Evolutionary conservation across 1,139 yeast genomes (phyloP).

Genomic region (Pichia sp.): DNA sequence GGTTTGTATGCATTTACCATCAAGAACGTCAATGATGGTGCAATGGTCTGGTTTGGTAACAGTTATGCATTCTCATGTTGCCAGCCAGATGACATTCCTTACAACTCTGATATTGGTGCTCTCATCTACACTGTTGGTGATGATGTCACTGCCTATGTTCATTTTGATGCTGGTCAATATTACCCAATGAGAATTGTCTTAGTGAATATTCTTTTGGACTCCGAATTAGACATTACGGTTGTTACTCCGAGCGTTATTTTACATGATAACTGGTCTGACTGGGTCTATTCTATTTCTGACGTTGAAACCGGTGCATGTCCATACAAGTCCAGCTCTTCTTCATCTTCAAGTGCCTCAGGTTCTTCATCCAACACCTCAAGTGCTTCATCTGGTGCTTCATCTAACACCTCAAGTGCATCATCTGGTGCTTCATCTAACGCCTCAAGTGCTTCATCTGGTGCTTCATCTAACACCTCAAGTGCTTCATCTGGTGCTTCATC

Average conservation of each 20-base stretch:
- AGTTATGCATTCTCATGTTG: conserved; percentile 25
- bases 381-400: no score
- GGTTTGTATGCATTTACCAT: conserved; percentile 23
- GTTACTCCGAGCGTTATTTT: conserved; percentile 9
- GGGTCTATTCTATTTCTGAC: conserved; percentile 8
- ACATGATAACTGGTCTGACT: conserved; percentile 10
- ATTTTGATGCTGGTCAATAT: conserved; percentile 14
- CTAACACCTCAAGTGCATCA: no score
- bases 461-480: no score
- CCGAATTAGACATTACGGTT: conserved; percentile 8
- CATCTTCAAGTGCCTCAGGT: not conserved
- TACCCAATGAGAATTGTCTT: conserved; percentile 23
- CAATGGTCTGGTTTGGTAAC: conserved; percentile 23
- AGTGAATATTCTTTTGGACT: conserved; percentile 3
- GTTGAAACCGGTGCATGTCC: conserved; percentile 1
- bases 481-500: no score
- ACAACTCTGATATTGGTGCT: not conserved
- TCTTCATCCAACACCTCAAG: no score
- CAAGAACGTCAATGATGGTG: conserved; percentile 23
- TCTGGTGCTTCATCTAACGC: no score
- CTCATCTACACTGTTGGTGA: conserved; percentile 1
- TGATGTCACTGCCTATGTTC: conserved; percentile 10
- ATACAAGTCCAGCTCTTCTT: not conserved
- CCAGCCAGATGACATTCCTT: conserved; percentile 11
- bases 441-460: no score